Evolutionary conservation across 371 early-diverging fungal genomes (phyloP).

Genomic region (Fennellomyces sp.): DNA sequence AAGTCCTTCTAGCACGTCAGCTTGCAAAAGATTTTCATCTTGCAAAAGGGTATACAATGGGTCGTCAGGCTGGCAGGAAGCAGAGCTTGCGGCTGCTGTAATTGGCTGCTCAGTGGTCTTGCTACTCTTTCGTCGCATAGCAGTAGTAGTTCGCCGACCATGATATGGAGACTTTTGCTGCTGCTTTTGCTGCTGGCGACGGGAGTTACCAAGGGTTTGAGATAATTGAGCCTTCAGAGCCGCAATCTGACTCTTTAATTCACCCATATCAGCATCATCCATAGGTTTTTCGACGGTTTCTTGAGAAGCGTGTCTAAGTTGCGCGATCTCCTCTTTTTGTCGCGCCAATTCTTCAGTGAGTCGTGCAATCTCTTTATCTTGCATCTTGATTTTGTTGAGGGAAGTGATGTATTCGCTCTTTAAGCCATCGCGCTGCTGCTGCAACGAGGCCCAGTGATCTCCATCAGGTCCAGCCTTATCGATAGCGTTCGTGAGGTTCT

Average conservation of each 20-base stretch:
- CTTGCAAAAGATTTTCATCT: constrained; percentile 75
- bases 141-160: background rate
- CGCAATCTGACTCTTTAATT: constrained; percentile 33
- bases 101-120: background rate
- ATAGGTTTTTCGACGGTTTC: constrained; percentile 25
- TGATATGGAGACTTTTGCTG: constrained; percentile 10
- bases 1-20: constrained; percentile 84
- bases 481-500: constrained; percentile 47
- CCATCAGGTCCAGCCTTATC: constrained; percentile 54
- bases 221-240: constrained; percentile 36
- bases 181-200: constrained; percentile 9
- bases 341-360: constrained; percentile 65
- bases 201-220: constrained; percentile 15
- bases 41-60: constrained; percentile 30
- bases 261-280: constrained; percentile 21
- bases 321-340: constrained; percentile 75
- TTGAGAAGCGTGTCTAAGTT: constrained; percentile 43
- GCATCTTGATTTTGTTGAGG: constrained; percentile 62
- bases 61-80: background rate
- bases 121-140: constrained; percentile 3
- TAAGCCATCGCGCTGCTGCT: constrained; percentile 49
- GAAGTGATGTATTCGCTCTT: constrained; percentile 54
- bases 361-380: constrained; percentile 69
- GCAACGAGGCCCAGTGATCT: constrained; percentile 56
- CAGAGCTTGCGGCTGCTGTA: background rate